Evolutionary conservation across 805 yeast species (phyloP).

Genomic region (Yarrowia sp.): DNA sequence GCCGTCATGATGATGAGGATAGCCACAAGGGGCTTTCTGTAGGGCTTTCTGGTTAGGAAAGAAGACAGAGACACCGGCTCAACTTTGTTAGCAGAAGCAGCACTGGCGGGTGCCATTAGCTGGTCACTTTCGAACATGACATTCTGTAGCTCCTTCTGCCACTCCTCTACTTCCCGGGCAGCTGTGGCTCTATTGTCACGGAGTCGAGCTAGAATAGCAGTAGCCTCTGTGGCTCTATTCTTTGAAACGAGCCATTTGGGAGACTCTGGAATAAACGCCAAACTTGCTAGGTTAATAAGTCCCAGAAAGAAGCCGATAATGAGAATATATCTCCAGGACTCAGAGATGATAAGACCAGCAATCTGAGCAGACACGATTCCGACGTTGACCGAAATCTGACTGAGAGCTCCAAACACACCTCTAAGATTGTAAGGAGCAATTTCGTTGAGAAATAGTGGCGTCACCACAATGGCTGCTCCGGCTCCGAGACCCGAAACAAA

Average conservation of each 20-base stretch:
- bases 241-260: slow-evolving; percentile 74
- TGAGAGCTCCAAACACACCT: slow-evolving; percentile 85
- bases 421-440: slow-evolving; percentile 63
- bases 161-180: slow-evolving; percentile 35
- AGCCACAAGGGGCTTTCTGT: slow-evolving; percentile 55
- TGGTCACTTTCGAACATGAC: slow-evolving; percentile 20
- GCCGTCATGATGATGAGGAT: slow-evolving; percentile 72
- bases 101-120: slow-evolving; percentile 10
- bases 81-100: neutral
- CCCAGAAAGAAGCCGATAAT: slow-evolving; percentile 60
- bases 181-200: slow-evolving; percentile 36
- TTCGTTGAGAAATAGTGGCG: slow-evolving; percentile 79
- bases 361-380: slow-evolving; percentile 83
- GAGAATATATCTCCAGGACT: slow-evolving; percentile 72
- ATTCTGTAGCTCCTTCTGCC: slow-evolving; percentile 28
- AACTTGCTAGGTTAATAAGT: slow-evolving; percentile 44
- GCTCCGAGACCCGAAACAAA: slow-evolving; percentile 80
- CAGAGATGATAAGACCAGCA: slow-evolving; percentile 66
- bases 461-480: slow-evolving; percentile 80
- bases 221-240: slow-evolving; percentile 47
- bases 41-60: slow-evolving; percentile 53
- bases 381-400: slow-evolving; percentile 77
- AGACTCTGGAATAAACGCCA: slow-evolving; percentile 56
- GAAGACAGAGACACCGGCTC: slow-evolving; percentile 29
- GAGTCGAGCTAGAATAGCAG: slow-evolving; percentile 38